Percentiles rank a stretch among this genome's conserved stretches.
These are phyloP conservation scores for Neckera pumila DNA, from an alignment of 225 moss, liverwort and hornwort genomes.

Conservation along the genomic window DNA sequence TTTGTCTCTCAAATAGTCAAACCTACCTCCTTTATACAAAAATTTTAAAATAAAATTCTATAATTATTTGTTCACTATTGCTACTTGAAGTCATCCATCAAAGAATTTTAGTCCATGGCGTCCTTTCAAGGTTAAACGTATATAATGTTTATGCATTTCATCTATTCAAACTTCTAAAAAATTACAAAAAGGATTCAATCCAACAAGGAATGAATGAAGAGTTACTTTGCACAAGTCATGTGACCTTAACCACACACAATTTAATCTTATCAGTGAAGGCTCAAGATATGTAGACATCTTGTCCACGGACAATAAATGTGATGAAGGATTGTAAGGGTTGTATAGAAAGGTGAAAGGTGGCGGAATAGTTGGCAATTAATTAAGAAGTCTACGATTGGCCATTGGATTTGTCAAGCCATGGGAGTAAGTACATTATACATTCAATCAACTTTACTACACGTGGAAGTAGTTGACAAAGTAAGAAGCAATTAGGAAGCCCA, in stretches of 20 bases:
- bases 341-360: background rate
- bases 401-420: background rate
- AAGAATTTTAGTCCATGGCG: rapidly evolving
- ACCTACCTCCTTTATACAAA: background rate
- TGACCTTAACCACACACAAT: background rate
- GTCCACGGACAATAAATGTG: rapidly evolving
- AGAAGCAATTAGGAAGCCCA: background rate
- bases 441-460: background rate
- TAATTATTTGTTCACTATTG: background rate
- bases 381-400: background rate
- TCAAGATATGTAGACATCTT: background rate
- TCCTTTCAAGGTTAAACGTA: background rate
- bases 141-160: background rate
- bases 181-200: too few relatives aligned
- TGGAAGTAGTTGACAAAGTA: background rate
- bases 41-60: background rate
- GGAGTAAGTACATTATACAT: background rate
- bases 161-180: too few relatives aligned
- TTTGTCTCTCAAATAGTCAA: too few relatives aligned
- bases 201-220: background rate
- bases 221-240: background rate
- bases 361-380: background rate
- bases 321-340: too few relatives aligned
- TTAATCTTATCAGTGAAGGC: background rate
- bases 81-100: rapidly evolving